Conservation (phyloP, 192 early-diverging fungal genomes). For the Ambispora gerdemannii region DNA sequence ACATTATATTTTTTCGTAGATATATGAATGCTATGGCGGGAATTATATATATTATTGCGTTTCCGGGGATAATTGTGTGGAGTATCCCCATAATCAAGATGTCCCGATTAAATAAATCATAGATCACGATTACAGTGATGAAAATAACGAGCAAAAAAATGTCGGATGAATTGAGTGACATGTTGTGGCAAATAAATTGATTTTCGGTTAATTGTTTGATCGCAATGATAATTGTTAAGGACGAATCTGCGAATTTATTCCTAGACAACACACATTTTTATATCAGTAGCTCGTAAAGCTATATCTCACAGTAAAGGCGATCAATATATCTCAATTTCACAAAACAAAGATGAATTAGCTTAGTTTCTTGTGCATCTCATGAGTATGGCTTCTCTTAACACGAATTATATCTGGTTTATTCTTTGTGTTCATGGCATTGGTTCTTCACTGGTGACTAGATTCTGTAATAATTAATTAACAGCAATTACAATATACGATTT, state of each 20-base stretch:
- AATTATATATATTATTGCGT: conserved; percentile 11
- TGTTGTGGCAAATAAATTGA: conserved; percentile 6
- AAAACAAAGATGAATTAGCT: conserved; percentile 18
- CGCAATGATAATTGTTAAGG: not conserved
- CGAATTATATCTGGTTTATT: conserved; percentile 6
- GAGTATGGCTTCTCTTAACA: not conserved
- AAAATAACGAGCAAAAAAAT: conserved; percentile 11
- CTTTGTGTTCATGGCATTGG: not conserved
- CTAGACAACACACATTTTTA: conserved; percentile 5
- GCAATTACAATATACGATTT: conserved; percentile 15
- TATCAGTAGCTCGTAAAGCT: conserved; percentile 5
- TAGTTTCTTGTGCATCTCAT: conserved; percentile 5
- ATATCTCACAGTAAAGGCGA: not conserved
- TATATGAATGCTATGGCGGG: conserved; percentile 8
- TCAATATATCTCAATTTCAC: conserved; percentile 15
- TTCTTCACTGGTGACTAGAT: not conserved
- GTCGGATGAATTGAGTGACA: conserved; percentile 9
- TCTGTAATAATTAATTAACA: conserved; percentile 15
- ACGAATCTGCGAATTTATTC: not conserved
- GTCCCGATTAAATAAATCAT: not conserved
- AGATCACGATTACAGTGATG: not conserved
- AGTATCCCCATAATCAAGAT: conserved; percentile 5
- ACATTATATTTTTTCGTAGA: conserved; percentile 1
- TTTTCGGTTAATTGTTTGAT: not conserved
- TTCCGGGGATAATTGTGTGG: not conserved